Percentiles rank a stretch among this genome's conserved stretches.
Evolutionary conservation across 2,329 filamentous ascomycete species (phyloP).

Genomic region (Pyrenophora teres): DNA sequence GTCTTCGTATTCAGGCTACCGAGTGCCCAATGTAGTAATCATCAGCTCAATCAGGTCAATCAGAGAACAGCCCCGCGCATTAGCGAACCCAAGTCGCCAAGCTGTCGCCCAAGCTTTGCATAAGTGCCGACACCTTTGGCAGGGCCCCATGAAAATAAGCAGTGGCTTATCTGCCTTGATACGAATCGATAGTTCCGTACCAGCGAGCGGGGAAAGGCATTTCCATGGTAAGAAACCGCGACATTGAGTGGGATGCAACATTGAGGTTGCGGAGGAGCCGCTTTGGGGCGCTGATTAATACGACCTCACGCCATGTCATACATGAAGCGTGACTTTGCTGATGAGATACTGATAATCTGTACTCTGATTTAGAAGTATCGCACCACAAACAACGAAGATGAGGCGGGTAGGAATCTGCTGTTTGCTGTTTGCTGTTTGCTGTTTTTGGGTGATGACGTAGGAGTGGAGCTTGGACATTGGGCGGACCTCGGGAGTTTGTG

Average conservation of each 20-base stretch:
- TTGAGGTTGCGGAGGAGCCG: constrained; percentile 11
- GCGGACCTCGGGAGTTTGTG: background rate
- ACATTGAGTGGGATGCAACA: constrained; percentile 18
- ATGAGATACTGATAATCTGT: background rate
- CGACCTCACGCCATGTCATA: constrained; percentile 1
- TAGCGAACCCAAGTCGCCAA: constrained; percentile 18
- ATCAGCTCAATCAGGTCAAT: constrained; percentile 14
- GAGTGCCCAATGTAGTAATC: constrained; percentile 10
- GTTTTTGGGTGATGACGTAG: constrained; percentile 3
- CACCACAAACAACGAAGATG: background rate
- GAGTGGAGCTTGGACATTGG: background rate
- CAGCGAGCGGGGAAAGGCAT: constrained; percentile 4
- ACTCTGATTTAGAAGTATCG: background rate
- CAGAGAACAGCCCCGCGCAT: constrained; percentile 20
- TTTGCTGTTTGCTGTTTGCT: too few species aligned
- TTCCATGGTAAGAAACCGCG: background rate
- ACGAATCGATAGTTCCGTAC: constrained; percentile 19
- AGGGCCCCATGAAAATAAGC: constrained; percentile 7
- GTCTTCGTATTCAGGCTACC: constrained; percentile 12
- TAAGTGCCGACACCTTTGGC: constrained; percentile 9
- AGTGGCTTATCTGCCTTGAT: constrained; percentile 6
- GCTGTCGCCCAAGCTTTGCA: constrained; percentile 19
- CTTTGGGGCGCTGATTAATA: constrained; percentile 15
- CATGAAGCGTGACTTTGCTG: background rate
- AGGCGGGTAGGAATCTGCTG: background rate